Evolutionary conservation across 2,329 filamentous ascomycete genomes (phyloP).

Genomic region (Neocatenulostroma microsporum): DNA sequence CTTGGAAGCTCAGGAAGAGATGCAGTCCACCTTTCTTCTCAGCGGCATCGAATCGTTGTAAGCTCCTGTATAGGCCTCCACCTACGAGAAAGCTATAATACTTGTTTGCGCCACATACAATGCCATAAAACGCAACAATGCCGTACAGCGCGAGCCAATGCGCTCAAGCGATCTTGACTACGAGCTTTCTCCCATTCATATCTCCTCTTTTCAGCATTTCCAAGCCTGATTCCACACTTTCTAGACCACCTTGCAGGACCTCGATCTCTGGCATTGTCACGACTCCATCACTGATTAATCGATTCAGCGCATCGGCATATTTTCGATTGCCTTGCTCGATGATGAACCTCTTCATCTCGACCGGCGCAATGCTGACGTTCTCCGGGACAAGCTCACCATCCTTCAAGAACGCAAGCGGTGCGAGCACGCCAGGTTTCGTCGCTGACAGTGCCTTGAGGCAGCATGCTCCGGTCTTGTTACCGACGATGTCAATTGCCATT

Average conservation of each 20-base stretch:
- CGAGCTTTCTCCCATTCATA: slow-evolving; percentile 5
- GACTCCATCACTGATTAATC: slow-evolving; percentile 22
- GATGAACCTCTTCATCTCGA: slow-evolving; percentile 37
- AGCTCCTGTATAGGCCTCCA: too few species aligned
- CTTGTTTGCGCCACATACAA: too few species aligned
- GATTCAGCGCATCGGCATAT: slow-evolving; percentile 29
- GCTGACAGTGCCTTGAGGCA: slow-evolving; percentile 1
- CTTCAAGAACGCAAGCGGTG: slow-evolving; percentile 32
- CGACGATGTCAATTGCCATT: slow-evolving; percentile 34
- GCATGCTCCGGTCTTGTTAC: slow-evolving; percentile 27
- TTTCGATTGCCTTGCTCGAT: slow-evolving; percentile 23
- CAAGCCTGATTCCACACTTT: slow-evolving; percentile 26
- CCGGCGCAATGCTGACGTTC: slow-evolving; percentile 29
- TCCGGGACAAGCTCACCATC: slow-evolving; percentile 19
- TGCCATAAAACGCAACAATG: too few species aligned
- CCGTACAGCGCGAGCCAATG: too few species aligned
- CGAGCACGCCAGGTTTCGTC: slow-evolving; percentile 23
- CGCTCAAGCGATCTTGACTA: too few species aligned
- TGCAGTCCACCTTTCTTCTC: too few species aligned
- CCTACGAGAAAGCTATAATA: too few species aligned
- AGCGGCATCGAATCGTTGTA: too few species aligned
- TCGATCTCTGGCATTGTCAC: slow-evolving; percentile 27
- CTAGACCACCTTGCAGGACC: slow-evolving; percentile 30
- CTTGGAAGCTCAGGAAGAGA: too few species aligned
- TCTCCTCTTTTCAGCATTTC: slow-evolving; percentile 24